Percentiles rank a stretch among this genome's conserved stretches.
These are phyloP conservation scores for Colletotrichum noveboracense DNA, from an alignment of 2,329 filamentous ascomycete species.

Conservation along the genomic window DNA sequence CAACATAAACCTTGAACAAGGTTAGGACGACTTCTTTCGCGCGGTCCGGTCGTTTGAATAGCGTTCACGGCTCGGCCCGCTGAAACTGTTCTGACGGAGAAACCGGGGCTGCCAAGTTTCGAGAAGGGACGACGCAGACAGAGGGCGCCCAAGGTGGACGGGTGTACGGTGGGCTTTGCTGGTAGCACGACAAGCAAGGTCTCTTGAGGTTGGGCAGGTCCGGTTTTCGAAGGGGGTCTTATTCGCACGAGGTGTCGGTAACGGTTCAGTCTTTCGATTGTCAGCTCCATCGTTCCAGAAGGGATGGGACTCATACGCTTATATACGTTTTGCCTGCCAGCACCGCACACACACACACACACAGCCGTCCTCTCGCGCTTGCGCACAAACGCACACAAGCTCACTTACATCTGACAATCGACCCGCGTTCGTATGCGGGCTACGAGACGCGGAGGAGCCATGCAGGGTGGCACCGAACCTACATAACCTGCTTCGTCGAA, in stretches of 20 bases:
- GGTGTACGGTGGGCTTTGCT: not conserved
- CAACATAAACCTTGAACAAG: not conserved
- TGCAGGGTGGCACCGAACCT: constrained; percentile 19
- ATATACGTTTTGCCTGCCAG: constrained; percentile 16
- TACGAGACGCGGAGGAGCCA: constrained; percentile 17
- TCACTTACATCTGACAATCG: constrained; percentile 21
- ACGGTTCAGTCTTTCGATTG: constrained; percentile 5
- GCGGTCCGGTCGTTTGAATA: constrained; percentile 6
- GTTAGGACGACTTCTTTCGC: not conserved
- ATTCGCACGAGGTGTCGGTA: not conserved
- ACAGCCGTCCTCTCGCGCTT: not conserved
- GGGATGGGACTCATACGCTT: constrained; percentile 17
- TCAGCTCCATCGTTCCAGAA: constrained; percentile 4
- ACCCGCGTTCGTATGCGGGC: constrained; percentile 19
- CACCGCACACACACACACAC: not conserved
- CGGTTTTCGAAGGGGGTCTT: not conserved
- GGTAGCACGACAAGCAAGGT: not conserved
- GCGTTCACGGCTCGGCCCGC: constrained; percentile 21
- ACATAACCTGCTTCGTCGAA: not conserved
- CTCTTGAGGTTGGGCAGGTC: not conserved
- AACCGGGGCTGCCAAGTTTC: constrained; percentile 19
- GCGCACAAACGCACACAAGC: constrained; percentile 14
- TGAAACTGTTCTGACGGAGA: constrained; percentile 8
- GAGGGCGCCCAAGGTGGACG: not conserved
- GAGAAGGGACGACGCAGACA: not conserved